Evolutionary conservation across 1,139 yeast genomes (phyloP).

Genomic region (Lodderomyces parapsilosis): DNA sequence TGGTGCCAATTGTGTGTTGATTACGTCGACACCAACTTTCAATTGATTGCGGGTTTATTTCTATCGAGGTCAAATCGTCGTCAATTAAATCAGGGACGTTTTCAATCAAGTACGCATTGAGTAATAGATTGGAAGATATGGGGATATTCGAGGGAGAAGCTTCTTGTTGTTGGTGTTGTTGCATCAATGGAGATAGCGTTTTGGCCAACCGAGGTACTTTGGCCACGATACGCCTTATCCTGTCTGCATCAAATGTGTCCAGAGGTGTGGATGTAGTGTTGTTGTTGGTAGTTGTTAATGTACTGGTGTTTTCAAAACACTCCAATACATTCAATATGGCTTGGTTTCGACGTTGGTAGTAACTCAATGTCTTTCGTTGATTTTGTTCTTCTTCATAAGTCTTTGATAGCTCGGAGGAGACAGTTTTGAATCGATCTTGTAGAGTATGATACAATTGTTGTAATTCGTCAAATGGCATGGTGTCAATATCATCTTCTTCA

Average conservation of each 20-base stretch:
- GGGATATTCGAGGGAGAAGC: slow-evolving; percentile 3
- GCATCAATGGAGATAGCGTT: slow-evolving; percentile 17
- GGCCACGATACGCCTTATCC: slow-evolving; percentile 24
- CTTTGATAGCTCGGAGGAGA: slow-evolving; percentile 22
- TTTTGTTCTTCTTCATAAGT: slow-evolving; percentile 29
- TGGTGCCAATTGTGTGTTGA: slow-evolving; percentile 12
- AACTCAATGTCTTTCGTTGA: slow-evolving; percentile 35
- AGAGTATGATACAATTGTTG: slow-evolving; percentile 26
- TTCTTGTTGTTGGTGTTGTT: background rate
- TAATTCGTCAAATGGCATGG: slow-evolving; percentile 5
- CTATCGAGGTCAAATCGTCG: slow-evolving; percentile 36
- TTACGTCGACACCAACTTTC: slow-evolving; percentile 36
- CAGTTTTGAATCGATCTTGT: slow-evolving; percentile 26
- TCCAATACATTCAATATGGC: slow-evolving; percentile 34
- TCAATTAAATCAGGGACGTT: slow-evolving; percentile 37
- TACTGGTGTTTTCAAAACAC: slow-evolving; percentile 20
- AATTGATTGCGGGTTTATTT: slow-evolving; percentile 39
- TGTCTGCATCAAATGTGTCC: slow-evolving; percentile 6
- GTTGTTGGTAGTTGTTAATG: background rate
- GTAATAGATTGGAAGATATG: slow-evolving; percentile 12
- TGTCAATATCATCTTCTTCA: background rate
- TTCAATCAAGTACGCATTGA: slow-evolving; percentile 26
- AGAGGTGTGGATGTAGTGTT: slow-evolving; percentile 3
- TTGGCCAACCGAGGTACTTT: slow-evolving; percentile 23
- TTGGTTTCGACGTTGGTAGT: slow-evolving; percentile 38